Conservation (phyloP, 2,329 filamentous ascomycete genomes). For the Sarocladium strictum region DNA sequence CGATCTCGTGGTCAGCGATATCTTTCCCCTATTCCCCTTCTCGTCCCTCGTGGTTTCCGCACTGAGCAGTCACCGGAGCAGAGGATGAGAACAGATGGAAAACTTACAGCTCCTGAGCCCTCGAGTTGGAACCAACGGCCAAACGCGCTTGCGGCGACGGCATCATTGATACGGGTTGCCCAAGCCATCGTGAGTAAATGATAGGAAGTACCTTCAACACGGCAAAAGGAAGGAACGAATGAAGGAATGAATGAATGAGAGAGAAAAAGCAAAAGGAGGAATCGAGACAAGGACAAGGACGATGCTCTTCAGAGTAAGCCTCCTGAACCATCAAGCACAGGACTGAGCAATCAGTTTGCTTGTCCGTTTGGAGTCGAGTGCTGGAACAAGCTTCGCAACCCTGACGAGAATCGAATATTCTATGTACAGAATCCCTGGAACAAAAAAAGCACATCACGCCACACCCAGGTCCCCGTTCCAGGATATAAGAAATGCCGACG, state of each 20-base stretch:
- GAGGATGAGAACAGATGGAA: not conserved
- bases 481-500: no score
- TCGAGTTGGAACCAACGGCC: conserved; percentile 67
- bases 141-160: conserved; percentile 52
- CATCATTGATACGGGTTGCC: conserved; percentile 29
- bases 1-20: not conserved
- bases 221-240: not conserved
- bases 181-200: conserved; percentile 9
- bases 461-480: no score
- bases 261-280: not conserved
- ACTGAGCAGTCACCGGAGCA: not conserved
- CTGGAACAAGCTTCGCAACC: no score
- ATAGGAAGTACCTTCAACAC: no score
- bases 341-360: no score
- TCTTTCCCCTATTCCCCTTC: not conserved
- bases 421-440: no score
- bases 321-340: no score
- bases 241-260: not conserved
- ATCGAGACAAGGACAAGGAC: not conserved
- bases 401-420: no score
- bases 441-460: no score
- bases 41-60: not conserved
- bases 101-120: conserved; percentile 63
- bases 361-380: no score
- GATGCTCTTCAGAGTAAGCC: no score